Percentiles rank a stretch among this genome's conserved stretches.
Conservation (phyloP, 2,329 filamentous ascomycete species). For the Phaeosphaeria sp. region DNA sequence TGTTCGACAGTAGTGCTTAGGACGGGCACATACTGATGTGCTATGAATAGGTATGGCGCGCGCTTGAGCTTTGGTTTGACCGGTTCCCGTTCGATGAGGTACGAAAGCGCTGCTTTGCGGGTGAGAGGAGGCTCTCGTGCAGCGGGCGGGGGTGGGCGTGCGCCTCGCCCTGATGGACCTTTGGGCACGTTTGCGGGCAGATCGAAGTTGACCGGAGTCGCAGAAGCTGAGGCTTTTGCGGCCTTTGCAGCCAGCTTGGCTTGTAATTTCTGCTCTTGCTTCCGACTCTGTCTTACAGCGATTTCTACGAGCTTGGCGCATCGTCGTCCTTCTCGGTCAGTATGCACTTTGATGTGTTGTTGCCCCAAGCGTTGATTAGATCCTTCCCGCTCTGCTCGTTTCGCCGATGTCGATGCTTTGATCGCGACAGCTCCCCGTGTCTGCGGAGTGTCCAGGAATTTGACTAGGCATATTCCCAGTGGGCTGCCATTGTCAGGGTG, state of each 20-base stretch:
- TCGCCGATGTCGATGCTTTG: slow-evolving; percentile 80
- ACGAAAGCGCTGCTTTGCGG: slow-evolving; percentile 54
- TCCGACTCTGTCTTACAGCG: slow-evolving; percentile 72
- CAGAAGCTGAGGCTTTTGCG: slow-evolving; percentile 25
- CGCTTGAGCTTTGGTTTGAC: slow-evolving; percentile 74
- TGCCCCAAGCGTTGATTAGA: slow-evolving; percentile 82
- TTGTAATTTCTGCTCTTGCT: slow-evolving; percentile 61
- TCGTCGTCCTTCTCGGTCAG: slow-evolving; percentile 86
- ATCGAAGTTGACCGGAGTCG: slow-evolving; percentile 50
- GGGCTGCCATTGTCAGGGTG: slow-evolving; percentile 95
- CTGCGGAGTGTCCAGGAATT: slow-evolving; percentile 75
- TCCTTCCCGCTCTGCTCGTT: slow-evolving; percentile 77
- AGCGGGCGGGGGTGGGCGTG: slow-evolving; percentile 44
- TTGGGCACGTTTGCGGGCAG: slow-evolving; percentile 87
- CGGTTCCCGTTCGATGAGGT: slow-evolving; percentile 68
- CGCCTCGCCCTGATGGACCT: slow-evolving; percentile 71
- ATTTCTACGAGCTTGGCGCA: slow-evolving; percentile 80
- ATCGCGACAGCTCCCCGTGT: slow-evolving; percentile 61
- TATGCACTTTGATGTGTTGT: slow-evolving; percentile 79
- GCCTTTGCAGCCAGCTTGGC: slow-evolving; percentile 41
- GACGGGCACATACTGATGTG: slow-evolving; percentile 85
- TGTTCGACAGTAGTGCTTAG: slow-evolving; percentile 85
- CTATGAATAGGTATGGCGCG: slow-evolving; percentile 89
- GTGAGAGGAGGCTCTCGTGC: slow-evolving; percentile 50
- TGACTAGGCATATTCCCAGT: slow-evolving; percentile 89